Percentiles rank a stretch among this genome's conserved stretches.
Conservation (phyloP, 805 yeast species). For the Starmerella khaoyaiensis region DNA sequence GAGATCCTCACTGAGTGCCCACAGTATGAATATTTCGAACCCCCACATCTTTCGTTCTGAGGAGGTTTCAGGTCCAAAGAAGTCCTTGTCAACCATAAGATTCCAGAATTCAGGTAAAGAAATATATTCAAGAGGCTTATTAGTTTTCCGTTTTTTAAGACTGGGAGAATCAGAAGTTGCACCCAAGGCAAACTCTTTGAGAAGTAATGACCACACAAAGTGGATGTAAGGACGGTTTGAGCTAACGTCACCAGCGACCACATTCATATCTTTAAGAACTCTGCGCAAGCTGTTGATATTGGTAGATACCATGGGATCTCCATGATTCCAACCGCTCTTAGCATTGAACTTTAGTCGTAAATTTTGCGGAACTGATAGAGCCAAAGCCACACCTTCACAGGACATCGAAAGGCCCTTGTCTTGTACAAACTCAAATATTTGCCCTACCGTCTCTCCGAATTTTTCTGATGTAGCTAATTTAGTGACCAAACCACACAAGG, state of each 20-base stretch:
- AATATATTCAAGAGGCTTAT: constrained; percentile 24
- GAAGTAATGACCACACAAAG: constrained; percentile 31
- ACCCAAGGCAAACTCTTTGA: constrained; percentile 29
- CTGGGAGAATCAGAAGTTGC: constrained; percentile 22
- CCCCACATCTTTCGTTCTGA: constrained; percentile 82
- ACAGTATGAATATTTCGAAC: constrained; percentile 50
- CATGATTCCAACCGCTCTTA: constrained; percentile 45
- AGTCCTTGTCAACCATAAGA: constrained; percentile 61
- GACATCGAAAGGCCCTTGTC: constrained; percentile 47
- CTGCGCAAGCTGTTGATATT: constrained; percentile 50
- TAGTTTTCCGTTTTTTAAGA: constrained; percentile 33
- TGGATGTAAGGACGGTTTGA: constrained; percentile 24
- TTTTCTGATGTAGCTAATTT: constrained; percentile 4
- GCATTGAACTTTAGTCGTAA: constrained; percentile 14
- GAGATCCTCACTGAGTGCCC: constrained; percentile 29
- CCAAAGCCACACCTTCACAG: constrained; percentile 69
- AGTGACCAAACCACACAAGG: constrained; percentile 46
- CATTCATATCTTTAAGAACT: constrained; percentile 38
- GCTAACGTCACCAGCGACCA: constrained; percentile 23
- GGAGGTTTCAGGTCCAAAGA: constrained; percentile 64
- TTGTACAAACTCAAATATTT: constrained; percentile 35
- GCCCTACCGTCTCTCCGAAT: constrained; percentile 12
- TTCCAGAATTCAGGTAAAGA: constrained; percentile 63
- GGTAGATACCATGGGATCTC: constrained; percentile 60
- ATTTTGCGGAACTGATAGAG: constrained; percentile 37